These are phyloP conservation scores for Termitomyces sp. DNA, from an alignment of 768 basidiomycete genomes.

Conservation along the genomic window DNA sequence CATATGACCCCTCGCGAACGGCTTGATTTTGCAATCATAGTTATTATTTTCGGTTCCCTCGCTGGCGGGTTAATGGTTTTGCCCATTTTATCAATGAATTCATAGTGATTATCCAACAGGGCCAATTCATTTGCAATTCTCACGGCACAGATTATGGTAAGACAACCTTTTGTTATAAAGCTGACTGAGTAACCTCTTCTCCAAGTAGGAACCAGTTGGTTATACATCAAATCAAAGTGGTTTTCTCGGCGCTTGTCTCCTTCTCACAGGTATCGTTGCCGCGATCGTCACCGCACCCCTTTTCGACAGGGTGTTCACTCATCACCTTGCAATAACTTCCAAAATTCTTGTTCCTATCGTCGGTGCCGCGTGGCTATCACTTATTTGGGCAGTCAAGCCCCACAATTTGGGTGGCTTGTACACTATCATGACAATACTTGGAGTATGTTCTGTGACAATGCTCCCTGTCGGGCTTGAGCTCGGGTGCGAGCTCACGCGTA, in stretches of 20 bases:
- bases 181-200: not conserved
- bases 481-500: constrained; percentile 73
- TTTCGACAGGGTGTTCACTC: constrained; percentile 79
- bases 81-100: not conserved
- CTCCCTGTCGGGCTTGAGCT: constrained; percentile 76
- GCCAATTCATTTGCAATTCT: constrained; percentile 61
- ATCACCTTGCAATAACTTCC: constrained; percentile 53
- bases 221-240: constrained; percentile 65
- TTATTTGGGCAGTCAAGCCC: constrained; percentile 81
- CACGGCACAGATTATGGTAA: constrained; percentile 62
- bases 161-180: constrained; percentile 13
- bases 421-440: constrained; percentile 63
- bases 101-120: constrained; percentile 23
- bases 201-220: constrained; percentile 57
- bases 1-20: constrained; percentile 64
- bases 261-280: constrained; percentile 65
- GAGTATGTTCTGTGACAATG: constrained; percentile 58
- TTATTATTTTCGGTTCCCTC: constrained; percentile 55
- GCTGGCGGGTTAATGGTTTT: constrained; percentile 49
- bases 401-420: constrained; percentile 57
- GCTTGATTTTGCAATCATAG: constrained; percentile 60
- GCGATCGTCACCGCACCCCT: constrained; percentile 67
- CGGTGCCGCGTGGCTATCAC: constrained; percentile 57
- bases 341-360: constrained; percentile 60
- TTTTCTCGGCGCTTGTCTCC: constrained; percentile 59